Conservation (phyloP, 1,139 yeast species). For the Hemisphaericaspora xylofermentans region DNA sequence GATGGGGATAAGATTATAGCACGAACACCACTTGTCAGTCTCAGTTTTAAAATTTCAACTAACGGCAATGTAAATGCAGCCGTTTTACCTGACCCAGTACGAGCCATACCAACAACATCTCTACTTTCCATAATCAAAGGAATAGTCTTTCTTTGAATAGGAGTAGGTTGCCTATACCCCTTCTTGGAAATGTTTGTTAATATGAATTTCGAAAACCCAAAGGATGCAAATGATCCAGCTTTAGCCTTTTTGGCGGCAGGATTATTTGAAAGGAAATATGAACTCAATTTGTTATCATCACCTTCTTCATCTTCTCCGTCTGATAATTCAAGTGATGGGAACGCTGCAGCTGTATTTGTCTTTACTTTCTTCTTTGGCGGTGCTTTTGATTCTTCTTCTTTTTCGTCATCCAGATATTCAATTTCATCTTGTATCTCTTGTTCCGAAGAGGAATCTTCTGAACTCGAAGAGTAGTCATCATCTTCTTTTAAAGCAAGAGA, state of each 20-base stretch:
- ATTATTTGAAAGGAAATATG: constrained; percentile 39
- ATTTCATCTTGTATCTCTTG: constrained; percentile 60
- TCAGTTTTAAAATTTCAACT: constrained; percentile 64
- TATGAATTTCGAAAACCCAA: constrained; percentile 78
- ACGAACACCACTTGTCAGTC: constrained; percentile 86
- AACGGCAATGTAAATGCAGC: constrained; percentile 96
- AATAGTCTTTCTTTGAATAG: constrained; percentile 93
- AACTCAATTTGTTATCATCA: constrained; percentile 24
- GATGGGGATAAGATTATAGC: constrained; percentile 90
- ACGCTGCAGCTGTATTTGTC: constrained; percentile 26
- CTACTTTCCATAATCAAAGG: constrained; percentile 84
- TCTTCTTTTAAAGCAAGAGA: constrained; percentile 51
- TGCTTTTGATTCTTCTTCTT: constrained; percentile 22
- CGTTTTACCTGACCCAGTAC: constrained; percentile 98
- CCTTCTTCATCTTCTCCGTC: constrained; percentile 53
- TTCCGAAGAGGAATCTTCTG: constrained; percentile 26
- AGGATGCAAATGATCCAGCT: constrained; percentile 83
- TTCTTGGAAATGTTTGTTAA: constrained; percentile 72
- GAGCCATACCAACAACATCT: constrained; percentile 98
- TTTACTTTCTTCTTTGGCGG: constrained; percentile 22
- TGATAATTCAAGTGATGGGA: constrained; percentile 69
- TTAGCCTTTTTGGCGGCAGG: constrained; percentile 63
- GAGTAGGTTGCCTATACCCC: constrained; percentile 95
- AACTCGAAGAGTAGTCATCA: constrained; percentile 38
- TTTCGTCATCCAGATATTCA: constrained; percentile 48